Conservation (phyloP, 805 yeast species). For the Starmerella riodocensis region DNA sequence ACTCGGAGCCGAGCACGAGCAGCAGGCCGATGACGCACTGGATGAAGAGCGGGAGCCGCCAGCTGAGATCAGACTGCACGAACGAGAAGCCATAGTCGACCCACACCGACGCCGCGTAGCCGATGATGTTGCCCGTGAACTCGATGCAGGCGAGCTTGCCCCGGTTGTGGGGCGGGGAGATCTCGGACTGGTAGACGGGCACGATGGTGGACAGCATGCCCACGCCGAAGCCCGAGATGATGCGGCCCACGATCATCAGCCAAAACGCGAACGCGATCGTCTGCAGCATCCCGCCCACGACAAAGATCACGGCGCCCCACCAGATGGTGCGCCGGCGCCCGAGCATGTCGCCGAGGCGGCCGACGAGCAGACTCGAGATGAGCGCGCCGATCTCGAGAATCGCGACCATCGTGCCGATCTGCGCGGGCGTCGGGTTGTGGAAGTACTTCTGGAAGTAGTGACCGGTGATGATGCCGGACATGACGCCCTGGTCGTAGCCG, state of each 20-base stretch:
- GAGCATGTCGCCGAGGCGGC: conserved; percentile 59
- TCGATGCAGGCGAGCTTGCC: conserved; percentile 79
- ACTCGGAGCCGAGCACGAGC: conserved; percentile 57
- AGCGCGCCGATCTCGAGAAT: conserved; percentile 81
- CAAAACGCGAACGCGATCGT: conserved; percentile 43
- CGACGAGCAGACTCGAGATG: conserved; percentile 63
- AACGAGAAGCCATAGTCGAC: conserved; percentile 65
- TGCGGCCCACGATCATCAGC: conserved; percentile 57
- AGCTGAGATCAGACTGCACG: conserved; percentile 45
- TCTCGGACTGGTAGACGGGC: conserved; percentile 79
- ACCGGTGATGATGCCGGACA: conserved; percentile 74
- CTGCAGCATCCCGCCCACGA: conserved; percentile 67
- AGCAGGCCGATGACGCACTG: conserved; percentile 64
- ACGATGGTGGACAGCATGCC: conserved; percentile 74
- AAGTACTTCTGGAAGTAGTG: conserved; percentile 57
- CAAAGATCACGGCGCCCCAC: conserved; percentile 64
- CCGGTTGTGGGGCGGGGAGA: conserved; percentile 74
- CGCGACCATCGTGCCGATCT: conserved; percentile 77
- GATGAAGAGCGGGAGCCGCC: conserved; percentile 68
- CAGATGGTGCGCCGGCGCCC: conserved; percentile 73
- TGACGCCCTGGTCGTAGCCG: conserved; percentile 82
- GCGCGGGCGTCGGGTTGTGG: conserved; percentile 56
- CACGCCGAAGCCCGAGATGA: conserved; percentile 74
- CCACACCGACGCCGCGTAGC: conserved; percentile 78
- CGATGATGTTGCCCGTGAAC: conserved; percentile 73